A percentile compares a stretch with the other conserved stretches of the same genome.
These are phyloP conservation scores for Pseudogymnoascus sp. DNA, from an alignment of 2,329 filamentous ascomycete genomes.

Conservation along the genomic window DNA sequence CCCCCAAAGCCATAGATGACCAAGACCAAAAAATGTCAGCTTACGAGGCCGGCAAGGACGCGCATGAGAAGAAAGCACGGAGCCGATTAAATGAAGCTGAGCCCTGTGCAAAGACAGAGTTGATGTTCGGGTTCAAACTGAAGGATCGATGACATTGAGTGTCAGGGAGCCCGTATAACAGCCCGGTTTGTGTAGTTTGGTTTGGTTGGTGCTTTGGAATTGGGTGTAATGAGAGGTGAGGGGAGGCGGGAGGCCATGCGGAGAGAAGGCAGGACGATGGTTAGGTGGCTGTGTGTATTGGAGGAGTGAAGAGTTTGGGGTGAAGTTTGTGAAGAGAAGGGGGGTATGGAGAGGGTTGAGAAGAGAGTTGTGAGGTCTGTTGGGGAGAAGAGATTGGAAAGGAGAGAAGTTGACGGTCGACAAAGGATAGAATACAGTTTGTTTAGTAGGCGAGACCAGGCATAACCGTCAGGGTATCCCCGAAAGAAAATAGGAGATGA, in stretches of 20 bases:
- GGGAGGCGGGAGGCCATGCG: too few species aligned
- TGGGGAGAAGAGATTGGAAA: constrained; percentile 4
- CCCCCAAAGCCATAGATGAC: too few species aligned
- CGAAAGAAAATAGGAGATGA: background rate
- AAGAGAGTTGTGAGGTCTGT: too few species aligned
- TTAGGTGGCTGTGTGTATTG: background rate
- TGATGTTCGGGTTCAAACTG: background rate
- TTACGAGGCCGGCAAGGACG: constrained; percentile 9
- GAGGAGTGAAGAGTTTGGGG: background rate
- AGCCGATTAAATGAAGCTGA: constrained; percentile 10
- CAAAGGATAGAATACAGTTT: background rate
- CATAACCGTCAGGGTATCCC: background rate
- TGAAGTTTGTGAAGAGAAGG: background rate
- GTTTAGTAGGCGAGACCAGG: background rate
- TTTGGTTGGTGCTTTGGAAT: background rate
- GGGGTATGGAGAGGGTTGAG: background rate
- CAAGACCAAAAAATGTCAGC: background rate
- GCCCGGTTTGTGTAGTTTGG: background rate
- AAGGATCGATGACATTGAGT: background rate
- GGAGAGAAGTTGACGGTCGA: background rate
- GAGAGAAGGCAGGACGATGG: background rate
- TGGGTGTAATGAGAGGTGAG: background rate
- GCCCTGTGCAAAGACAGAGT: background rate
- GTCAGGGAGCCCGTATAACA: background rate
- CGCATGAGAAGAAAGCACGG: background rate